Percentiles rank a stretch among this genome's conserved stretches.
phyloP scores from a whole-genome alignment of 108 stramenopile species.

The Nannochloropsis gaditana region DNA sequence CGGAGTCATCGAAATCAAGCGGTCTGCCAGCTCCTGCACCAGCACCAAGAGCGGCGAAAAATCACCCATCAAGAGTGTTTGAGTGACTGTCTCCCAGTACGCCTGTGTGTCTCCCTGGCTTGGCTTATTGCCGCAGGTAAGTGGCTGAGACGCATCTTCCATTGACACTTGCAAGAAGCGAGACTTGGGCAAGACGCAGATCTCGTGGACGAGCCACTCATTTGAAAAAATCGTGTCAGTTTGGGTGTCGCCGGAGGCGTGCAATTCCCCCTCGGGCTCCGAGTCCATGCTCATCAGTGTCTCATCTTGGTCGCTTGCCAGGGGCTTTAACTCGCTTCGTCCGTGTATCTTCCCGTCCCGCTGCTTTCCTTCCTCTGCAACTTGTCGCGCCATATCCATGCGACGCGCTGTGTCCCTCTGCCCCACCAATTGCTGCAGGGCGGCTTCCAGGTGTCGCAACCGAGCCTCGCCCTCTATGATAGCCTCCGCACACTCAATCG shows the following conservation, averaged over 20 bases:
- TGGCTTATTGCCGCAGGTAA: neutral
- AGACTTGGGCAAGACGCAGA: neutral
- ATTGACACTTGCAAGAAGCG: neutral
- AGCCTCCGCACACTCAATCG: neutral
- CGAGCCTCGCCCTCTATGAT: neutral
- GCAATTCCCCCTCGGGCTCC: neutral
- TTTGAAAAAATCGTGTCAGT: neutral
- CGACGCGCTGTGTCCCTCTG: neutral
- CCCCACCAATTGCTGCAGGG: neutral
- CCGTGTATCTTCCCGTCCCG: too few relatives aligned
- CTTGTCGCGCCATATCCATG: neutral
- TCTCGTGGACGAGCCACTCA: neutral
- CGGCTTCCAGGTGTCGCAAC: neutral
- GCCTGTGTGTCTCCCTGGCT: neutral
- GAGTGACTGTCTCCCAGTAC: neutral
- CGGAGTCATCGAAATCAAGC: neutral
- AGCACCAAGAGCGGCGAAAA: neutral
- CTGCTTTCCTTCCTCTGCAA: neutral
- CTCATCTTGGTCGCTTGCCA: neutral
- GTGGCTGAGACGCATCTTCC: neutral
- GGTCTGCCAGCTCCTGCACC: constrained; percentile 6
- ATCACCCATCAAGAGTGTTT: neutral
- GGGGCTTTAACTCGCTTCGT: neutral
- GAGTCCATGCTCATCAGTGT: neutral
- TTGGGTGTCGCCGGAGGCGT: neutral